Percentiles rank a stretch among this genome's conserved stretches.
phyloP scores from a whole-genome alignment of 148 eudicot species.

The Heliamphora exappendiculata region DNA sequence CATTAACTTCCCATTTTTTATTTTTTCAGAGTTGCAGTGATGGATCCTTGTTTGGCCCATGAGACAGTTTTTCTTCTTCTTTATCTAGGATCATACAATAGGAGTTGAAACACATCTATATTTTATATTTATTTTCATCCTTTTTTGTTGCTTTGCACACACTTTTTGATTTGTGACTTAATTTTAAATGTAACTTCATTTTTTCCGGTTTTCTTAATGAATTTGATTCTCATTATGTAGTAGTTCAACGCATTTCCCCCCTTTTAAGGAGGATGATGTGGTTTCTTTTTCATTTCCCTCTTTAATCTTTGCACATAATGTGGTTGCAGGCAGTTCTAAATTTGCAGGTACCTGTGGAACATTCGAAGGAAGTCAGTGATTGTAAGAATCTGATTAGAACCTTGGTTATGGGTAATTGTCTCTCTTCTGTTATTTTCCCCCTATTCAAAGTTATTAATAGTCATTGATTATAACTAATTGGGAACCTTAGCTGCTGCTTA shows the following conservation, averaged over 20 bases:
- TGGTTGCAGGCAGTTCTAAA: slow-evolving; percentile 81
- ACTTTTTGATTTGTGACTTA: not conserved
- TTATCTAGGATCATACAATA: not conserved
- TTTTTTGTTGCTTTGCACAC: not conserved
- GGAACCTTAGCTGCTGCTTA: not conserved
- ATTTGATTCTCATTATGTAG: not conserved
- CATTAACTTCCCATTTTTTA: not conserved
- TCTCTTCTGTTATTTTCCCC: not conserved
- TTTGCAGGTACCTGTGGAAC: slow-evolving; percentile 80
- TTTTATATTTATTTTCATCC: not conserved
- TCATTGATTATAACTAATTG: not conserved
- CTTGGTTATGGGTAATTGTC: slow-evolving; percentile 74
- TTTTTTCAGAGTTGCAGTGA: too few relatives aligned
- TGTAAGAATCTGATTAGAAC: slow-evolving; percentile 93
- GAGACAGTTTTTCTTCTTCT: not conserved
- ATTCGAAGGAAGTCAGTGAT: slow-evolving; percentile 88
- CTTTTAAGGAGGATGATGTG: not conserved
- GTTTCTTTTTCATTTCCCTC: not conserved
- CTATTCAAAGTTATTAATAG: not conserved
- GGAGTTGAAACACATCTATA: not conserved
- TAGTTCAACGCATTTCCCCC: not conserved
- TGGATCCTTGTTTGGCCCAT: not conserved
- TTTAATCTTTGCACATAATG: slow-evolving; percentile 10
- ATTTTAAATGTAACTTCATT: not conserved
- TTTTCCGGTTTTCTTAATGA: not conserved